These are phyloP conservation scores for Aspergillus sclerotiicarbonarius DNA, from an alignment of 495 filamentous ascomycete genomes.

Conservation along the genomic window DNA sequence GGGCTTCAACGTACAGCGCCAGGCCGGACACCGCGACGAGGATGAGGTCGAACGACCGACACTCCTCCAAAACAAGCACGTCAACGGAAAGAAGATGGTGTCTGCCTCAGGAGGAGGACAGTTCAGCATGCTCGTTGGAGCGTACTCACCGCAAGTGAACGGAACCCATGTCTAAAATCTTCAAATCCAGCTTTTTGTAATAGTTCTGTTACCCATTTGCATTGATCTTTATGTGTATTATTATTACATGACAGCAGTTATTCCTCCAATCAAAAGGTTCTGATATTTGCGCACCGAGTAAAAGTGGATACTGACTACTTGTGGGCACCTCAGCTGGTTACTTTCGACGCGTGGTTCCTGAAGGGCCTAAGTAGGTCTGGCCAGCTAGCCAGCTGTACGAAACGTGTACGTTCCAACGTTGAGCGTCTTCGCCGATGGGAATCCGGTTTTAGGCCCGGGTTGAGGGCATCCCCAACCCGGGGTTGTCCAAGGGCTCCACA, in stretches of 20 bases:
- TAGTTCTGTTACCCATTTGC: neutral
- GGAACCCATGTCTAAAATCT: neutral
- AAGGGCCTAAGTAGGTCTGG: neutral
- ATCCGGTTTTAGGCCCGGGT: neutral
- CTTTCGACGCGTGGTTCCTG: neutral
- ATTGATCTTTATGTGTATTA: neutral
- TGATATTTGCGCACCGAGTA: neutral
- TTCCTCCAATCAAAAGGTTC: neutral
- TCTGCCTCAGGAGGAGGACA: conserved; percentile 64
- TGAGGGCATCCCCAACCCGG: neutral
- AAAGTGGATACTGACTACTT: neutral
- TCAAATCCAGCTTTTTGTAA: neutral
- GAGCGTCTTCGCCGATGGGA: neutral
- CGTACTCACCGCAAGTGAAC: conserved; percentile 3
- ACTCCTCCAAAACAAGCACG: conserved; percentile 60
- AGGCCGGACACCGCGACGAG: conserved; percentile 62
- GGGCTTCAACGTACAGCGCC: conserved; percentile 67
- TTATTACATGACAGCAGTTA: neutral
- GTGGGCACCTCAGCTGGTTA: neutral
- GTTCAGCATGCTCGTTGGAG: conserved; percentile 57
- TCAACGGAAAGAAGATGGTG: conserved; percentile 55
- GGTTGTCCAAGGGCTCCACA: neutral
- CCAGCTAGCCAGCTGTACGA: neutral
- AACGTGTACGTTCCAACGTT: neutral
- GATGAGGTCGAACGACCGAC: conserved; percentile 61